Conservation (phyloP, 176 grass and related monocot species). For the Alopecurus myosuroides region DNA sequence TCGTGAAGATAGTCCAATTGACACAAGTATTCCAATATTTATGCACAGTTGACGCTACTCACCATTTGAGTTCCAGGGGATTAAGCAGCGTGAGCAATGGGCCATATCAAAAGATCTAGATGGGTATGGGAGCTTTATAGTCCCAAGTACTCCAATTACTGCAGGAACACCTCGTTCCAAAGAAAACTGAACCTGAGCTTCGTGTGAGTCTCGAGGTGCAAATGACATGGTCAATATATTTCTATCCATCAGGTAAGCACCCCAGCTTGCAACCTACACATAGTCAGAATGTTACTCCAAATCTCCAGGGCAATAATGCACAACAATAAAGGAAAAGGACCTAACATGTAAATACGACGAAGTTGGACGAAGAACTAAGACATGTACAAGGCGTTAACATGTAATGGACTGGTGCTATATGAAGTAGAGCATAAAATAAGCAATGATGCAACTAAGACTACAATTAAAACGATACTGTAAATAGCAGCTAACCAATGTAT, state of each 20-base stretch:
- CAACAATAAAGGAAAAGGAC: not conserved
- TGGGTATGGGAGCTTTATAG: conserved; percentile 77
- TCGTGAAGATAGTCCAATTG: not conserved
- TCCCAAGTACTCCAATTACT: conserved; percentile 75
- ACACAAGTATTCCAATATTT: not conserved
- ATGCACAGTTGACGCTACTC: conserved; percentile 15
- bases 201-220: conserved; percentile 65
- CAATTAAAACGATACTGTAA: not conserved
- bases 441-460: conserved; percentile 10
- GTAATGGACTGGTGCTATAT: conserved; percentile 26
- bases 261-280: conserved; percentile 66
- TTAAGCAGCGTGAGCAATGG: conserved; percentile 78
- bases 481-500: conserved; percentile 9
- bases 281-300: conserved; percentile 17
- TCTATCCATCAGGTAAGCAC: conserved; percentile 74
- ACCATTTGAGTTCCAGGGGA: conserved; percentile 80
- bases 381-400: not conserved
- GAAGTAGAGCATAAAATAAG: conserved; percentile 13
- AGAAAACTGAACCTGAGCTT: conserved; percentile 76
- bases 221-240: conserved; percentile 90
- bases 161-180: conserved; percentile 81
- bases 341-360: not conserved
- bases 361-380: not conserved
- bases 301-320: conserved; percentile 13
- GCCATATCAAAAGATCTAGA: conserved; percentile 77